Conservation (phyloP, 2,329 filamentous ascomycete genomes). For the Acrodontium crateriforme region DNA sequence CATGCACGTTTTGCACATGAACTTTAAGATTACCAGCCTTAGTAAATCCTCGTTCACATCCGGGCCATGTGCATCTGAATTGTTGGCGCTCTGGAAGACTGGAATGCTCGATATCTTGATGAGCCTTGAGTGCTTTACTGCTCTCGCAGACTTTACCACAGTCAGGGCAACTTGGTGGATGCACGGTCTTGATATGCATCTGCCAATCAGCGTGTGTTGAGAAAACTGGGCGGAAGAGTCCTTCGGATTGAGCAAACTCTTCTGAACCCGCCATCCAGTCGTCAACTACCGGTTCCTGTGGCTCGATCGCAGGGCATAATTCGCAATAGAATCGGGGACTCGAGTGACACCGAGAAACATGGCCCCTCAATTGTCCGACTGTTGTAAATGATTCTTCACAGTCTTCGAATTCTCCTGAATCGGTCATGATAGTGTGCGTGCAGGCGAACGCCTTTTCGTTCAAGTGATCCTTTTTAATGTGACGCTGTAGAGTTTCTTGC, state of each 20-base stretch:
- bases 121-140: slow-evolving; percentile 54
- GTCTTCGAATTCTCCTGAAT: slow-evolving; percentile 28
- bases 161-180: slow-evolving; percentile 58
- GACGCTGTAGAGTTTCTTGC: slow-evolving; percentile 69
- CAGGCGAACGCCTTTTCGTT: slow-evolving; percentile 60
- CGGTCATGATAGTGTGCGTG: slow-evolving; percentile 39
- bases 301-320: slow-evolving; percentile 44
- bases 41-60: slow-evolving; percentile 66
- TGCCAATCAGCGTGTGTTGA: slow-evolving; percentile 58
- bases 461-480: slow-evolving; percentile 65
- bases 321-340: slow-evolving; percentile 55
- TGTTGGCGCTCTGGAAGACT: slow-evolving; percentile 27
- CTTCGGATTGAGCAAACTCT: too few relatives aligned
- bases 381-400: slow-evolving; percentile 64
- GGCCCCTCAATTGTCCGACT: slow-evolving; percentile 54
- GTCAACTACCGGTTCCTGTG: slow-evolving; percentile 13
- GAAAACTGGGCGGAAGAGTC: slow-evolving; percentile 35
- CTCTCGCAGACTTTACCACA: slow-evolving; percentile 58
- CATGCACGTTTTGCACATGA: slow-evolving; percentile 65
- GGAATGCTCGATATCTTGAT: slow-evolving; percentile 61
- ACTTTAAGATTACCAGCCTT: slow-evolving; percentile 69
- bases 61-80: slow-evolving; percentile 49
- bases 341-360: slow-evolving; percentile 57
- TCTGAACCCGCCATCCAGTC: too few relatives aligned
- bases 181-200: slow-evolving; percentile 57